Conservation (phyloP, 495 filamentous ascomycete genomes). For the Xylaria bambusicola region DNA sequence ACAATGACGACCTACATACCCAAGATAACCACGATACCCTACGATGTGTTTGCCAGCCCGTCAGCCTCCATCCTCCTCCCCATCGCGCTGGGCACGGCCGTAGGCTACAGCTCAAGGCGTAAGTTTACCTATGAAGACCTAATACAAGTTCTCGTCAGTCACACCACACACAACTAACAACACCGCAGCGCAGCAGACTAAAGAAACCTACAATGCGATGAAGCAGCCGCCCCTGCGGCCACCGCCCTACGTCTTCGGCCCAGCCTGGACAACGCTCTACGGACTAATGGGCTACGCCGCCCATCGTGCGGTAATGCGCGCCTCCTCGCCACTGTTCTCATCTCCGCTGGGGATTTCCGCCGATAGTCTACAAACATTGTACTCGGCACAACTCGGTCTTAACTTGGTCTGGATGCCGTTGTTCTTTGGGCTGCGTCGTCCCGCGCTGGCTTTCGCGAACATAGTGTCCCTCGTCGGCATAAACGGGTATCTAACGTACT, state of each 20-base stretch:
- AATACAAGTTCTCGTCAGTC: no score
- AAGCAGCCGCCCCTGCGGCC: constrained; percentile 80
- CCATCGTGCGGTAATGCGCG: constrained; percentile 63
- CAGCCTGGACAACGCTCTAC: constrained; percentile 85
- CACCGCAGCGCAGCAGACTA: constrained; percentile 54
- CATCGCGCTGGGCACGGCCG: constrained; percentile 60
- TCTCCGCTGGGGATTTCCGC: constrained; percentile 29
- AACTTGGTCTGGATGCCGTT: constrained; percentile 93
- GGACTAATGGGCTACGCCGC: constrained; percentile 86
- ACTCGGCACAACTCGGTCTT: constrained; percentile 78
- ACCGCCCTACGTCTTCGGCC: constrained; percentile 77
- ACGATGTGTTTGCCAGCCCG: constrained; percentile 62
- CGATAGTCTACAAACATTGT: constrained; percentile 57
- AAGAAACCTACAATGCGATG: constrained; percentile 64
- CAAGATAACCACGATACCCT: constrained; percentile 60
- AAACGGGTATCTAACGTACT: constrained; percentile 67
- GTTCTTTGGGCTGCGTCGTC: constrained; percentile 74
- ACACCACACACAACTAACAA: constrained; percentile 6
- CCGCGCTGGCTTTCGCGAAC: constrained; percentile 73
- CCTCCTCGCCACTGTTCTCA: constrained; percentile 46
- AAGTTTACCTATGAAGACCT: no score
- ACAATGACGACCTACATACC: constrained; percentile 70
- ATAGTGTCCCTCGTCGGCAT: constrained; percentile 70
- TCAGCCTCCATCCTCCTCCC: constrained; percentile 71
- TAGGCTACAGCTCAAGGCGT: constrained; percentile 65